Percentiles rank a stretch among this genome's conserved stretches.
Conservation (phyloP, 2,329 filamentous ascomycete species). For the Coniella lustricola region DNA sequence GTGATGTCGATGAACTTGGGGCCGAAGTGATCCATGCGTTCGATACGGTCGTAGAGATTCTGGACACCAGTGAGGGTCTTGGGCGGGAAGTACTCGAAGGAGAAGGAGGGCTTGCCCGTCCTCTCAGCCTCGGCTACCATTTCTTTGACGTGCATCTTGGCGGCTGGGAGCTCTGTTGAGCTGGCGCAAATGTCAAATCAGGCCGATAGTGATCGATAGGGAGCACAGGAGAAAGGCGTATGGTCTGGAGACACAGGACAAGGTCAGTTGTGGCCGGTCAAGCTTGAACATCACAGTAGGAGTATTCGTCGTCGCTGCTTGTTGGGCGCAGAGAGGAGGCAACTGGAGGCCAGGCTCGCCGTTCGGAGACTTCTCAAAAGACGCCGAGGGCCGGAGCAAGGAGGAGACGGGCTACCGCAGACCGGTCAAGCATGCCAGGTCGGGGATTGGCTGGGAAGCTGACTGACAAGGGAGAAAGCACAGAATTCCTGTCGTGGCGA, state of each 20-base stretch:
- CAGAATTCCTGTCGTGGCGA: too few relatives aligned
- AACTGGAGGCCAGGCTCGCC: too few relatives aligned
- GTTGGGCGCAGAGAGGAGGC: too few relatives aligned
- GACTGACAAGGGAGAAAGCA: too few relatives aligned
- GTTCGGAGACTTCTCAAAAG: constrained; percentile 3
- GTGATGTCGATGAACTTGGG: constrained; percentile 97
- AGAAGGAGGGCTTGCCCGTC: constrained; percentile 80
- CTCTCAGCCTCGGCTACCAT: constrained; percentile 79
- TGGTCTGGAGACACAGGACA: too few relatives aligned
- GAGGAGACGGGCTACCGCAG: too few relatives aligned
- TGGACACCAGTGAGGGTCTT: constrained; percentile 97
- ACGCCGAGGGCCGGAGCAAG: neutral
- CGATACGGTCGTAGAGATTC: constrained; percentile 98
- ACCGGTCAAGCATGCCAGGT: too few relatives aligned
- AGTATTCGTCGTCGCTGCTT: too few relatives aligned
- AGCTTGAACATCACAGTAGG: too few relatives aligned
- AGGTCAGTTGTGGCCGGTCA: too few relatives aligned
- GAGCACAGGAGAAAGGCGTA: neutral
- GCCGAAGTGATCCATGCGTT: constrained; percentile 92
- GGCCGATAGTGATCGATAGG: neutral
- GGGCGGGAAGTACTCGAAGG: constrained; percentile 98
- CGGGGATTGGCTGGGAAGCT: too few relatives aligned
- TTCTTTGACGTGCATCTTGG: constrained; percentile 87
- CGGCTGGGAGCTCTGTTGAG: neutral
- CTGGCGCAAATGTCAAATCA: neutral